phyloP scores from a whole-genome alignment of 1,139 yeast genomes.

The Tardiomyces depauwii region DNA sequence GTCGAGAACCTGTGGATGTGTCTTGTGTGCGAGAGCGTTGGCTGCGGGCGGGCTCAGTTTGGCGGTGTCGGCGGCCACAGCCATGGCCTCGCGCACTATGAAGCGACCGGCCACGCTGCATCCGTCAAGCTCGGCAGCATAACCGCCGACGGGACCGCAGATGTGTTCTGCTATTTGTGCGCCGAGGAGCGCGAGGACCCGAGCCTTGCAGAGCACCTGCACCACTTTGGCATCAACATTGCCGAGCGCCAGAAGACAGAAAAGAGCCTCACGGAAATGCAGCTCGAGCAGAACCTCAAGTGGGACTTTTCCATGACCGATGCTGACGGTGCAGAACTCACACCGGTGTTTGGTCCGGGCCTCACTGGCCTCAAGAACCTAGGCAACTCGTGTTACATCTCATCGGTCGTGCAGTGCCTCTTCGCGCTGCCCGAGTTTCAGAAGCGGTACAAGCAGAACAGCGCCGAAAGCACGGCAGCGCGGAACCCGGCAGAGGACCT shows the following conservation, averaged over 20 bases:
- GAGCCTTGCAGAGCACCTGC: constrained; percentile 37
- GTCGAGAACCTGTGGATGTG: constrained; percentile 85
- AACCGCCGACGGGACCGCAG: constrained; percentile 52
- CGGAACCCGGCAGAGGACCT: constrained; percentile 56
- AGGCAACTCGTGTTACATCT: constrained; percentile 88
- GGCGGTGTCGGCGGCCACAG: constrained; percentile 91
- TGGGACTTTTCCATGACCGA: constrained; percentile 87
- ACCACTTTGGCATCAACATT: constrained; percentile 60
- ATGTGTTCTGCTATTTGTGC: constrained; percentile 80
- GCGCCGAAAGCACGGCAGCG: constrained; percentile 6
- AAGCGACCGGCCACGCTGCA: constrained; percentile 50
- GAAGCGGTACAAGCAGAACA: constrained; percentile 16
- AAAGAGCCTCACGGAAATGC: constrained; percentile 76
- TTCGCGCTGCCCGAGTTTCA: constrained; percentile 35
- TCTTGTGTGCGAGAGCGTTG: constrained; percentile 73
- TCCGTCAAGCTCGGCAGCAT: constrained; percentile 89
- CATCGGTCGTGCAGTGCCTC: constrained; percentile 68
- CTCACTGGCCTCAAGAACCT: constrained; percentile 76
- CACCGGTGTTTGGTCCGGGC: constrained; percentile 56
- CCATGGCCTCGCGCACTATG: constrained; percentile 71
- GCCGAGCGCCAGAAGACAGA: constrained; percentile 54
- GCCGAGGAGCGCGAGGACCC: constrained; percentile 84
- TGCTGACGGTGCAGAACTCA: constrained; percentile 53
- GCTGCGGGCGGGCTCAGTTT: constrained; percentile 90
- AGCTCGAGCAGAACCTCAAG: constrained; percentile 81